Evolutionary conservation across 345 rosid genomes (phyloP).

Genomic region (Combretum micranthum): DNA sequence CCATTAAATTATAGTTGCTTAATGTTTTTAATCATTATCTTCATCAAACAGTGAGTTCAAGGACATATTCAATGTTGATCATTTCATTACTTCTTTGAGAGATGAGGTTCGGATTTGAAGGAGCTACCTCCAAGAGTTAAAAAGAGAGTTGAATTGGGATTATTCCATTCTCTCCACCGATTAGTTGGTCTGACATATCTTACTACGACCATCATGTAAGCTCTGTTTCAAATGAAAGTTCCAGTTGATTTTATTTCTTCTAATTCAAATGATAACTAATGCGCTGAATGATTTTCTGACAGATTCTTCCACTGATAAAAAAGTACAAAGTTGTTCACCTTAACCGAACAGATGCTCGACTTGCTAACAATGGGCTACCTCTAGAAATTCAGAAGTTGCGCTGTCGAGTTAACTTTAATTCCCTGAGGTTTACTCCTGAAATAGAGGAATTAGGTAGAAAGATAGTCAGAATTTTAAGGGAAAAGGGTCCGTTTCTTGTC

Average conservation of each 20-base stretch:
- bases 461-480: slow-evolving; percentile 59
- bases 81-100: slow-evolving; percentile 84
- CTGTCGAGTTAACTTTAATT: slow-evolving; percentile 80
- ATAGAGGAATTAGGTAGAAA: slow-evolving; percentile 82
- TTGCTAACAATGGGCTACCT: slow-evolving; percentile 80
- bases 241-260: slow-evolving; percentile 1
- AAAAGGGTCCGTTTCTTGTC: slow-evolving; percentile 78
- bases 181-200: slow-evolving; percentile 91
- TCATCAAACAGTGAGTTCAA: slow-evolving; percentile 61
- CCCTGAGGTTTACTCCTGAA: slow-evolving; percentile 66
- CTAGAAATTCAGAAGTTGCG: slow-evolving; percentile 81
- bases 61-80: slow-evolving; percentile 88
- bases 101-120: slow-evolving; percentile 86
- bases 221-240: background rate
- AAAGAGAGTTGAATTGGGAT: slow-evolving; percentile 64
- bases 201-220: slow-evolving; percentile 74
- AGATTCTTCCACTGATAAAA: slow-evolving; percentile 87
- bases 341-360: slow-evolving; percentile 85
- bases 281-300: slow-evolving; percentile 15
- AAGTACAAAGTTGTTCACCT: slow-evolving; percentile 82
- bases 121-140: slow-evolving; percentile 78
- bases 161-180: slow-evolving; percentile 61
- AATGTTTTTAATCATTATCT: slow-evolving; percentile 14
- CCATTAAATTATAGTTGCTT: background rate
- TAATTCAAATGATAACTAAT: slow-evolving; percentile 1